phyloP scores from a whole-genome alignment of 176 grass and related monocot species.

The Triticum timopheevii region DNA sequence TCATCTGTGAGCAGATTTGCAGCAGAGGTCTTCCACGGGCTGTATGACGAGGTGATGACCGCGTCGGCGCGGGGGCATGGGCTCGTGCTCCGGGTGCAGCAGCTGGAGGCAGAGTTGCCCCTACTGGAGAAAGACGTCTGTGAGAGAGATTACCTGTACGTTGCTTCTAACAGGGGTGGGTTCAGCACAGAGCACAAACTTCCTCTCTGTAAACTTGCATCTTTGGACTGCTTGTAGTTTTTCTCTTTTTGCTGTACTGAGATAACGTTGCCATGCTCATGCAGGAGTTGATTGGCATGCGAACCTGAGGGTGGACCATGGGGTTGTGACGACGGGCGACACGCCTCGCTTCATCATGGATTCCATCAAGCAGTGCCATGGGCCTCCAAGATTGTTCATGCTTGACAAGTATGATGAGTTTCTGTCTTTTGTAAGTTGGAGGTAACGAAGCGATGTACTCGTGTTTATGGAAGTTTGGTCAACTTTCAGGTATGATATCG shows the following conservation, averaged over 20 bases:
- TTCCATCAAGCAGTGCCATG: slow-evolving; percentile 70
- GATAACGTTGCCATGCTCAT: slow-evolving; percentile 24
- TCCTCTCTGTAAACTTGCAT: neutral
- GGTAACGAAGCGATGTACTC: neutral
- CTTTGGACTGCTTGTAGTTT: neutral
- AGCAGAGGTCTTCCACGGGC: slow-evolving; percentile 62
- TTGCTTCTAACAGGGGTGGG: slow-evolving; percentile 68
- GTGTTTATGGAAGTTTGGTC: slow-evolving; percentile 18
- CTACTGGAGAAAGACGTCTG: slow-evolving; percentile 45
- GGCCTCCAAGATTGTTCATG: slow-evolving; percentile 85
- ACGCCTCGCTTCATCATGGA: slow-evolving; percentile 81
- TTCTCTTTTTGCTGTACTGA: neutral
- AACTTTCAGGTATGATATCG: slow-evolving; percentile 70
- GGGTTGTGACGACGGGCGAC: slow-evolving; percentile 59
- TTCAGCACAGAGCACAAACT: neutral
- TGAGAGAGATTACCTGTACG: slow-evolving; percentile 37
- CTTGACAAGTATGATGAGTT: slow-evolving; percentile 78
- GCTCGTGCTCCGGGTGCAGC: slow-evolving; percentile 66
- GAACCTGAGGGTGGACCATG: slow-evolving; percentile 49
- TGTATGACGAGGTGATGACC: slow-evolving; percentile 75
- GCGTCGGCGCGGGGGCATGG: slow-evolving; percentile 63
- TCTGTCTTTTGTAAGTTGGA: slow-evolving; percentile 12
- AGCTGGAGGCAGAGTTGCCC: slow-evolving; percentile 77
- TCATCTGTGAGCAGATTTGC: slow-evolving; percentile 51
- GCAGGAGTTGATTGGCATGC: slow-evolving; percentile 71